These are phyloP conservation scores for Sparassis latifolia DNA, from an alignment of 1,284 basidiomycete genomes.

Conservation along the genomic window DNA sequence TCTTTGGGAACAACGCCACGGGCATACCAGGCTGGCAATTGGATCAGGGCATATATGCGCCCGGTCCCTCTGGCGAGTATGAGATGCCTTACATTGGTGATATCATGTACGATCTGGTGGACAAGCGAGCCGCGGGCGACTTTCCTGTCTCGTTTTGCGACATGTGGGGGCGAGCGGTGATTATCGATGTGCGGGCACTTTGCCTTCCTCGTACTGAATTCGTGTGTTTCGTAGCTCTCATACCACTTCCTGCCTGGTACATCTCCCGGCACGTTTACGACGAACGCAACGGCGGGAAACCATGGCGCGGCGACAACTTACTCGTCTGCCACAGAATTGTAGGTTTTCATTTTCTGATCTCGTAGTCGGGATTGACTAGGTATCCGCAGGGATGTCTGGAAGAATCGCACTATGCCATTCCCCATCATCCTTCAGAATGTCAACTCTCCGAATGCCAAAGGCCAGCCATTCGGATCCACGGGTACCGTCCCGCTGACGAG, in stretches of 20 bases:
- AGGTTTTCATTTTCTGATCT: background rate
- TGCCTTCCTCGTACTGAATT: background rate
- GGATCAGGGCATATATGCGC: slow-evolving; percentile 1
- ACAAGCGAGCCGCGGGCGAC: slow-evolving; percentile 2
- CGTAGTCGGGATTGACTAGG: background rate
- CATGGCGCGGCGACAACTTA: slow-evolving; percentile 4
- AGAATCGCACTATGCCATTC: slow-evolving; percentile 3
- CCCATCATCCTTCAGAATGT: slow-evolving; percentile 5
- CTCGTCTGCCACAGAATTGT: slow-evolving; percentile 2
- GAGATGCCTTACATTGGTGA: background rate
- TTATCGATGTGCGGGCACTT: background rate
- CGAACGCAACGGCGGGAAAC: slow-evolving; percentile 4
- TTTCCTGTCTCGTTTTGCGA: slow-evolving; percentile 8
- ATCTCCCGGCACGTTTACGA: slow-evolving; percentile 1
- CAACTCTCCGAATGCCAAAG: slow-evolving; percentile 4
- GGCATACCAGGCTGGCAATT: slow-evolving; percentile 4
- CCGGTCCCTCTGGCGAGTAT: slow-evolving; percentile 3
- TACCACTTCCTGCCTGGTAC: slow-evolving; percentile 6
- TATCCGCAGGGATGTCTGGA: background rate
- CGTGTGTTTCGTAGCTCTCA: background rate
- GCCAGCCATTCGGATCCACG: slow-evolving; percentile 2
- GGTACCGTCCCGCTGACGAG: background rate
- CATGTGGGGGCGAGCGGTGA: slow-evolving; percentile 4
- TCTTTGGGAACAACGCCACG: slow-evolving; percentile 3
- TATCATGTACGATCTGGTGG: slow-evolving; percentile 5